Evolutionary conservation across 805 yeast species (phyloP), one percentile per base, ranked within the genome.

Genomic region (Candida ponderosae): DNA sequence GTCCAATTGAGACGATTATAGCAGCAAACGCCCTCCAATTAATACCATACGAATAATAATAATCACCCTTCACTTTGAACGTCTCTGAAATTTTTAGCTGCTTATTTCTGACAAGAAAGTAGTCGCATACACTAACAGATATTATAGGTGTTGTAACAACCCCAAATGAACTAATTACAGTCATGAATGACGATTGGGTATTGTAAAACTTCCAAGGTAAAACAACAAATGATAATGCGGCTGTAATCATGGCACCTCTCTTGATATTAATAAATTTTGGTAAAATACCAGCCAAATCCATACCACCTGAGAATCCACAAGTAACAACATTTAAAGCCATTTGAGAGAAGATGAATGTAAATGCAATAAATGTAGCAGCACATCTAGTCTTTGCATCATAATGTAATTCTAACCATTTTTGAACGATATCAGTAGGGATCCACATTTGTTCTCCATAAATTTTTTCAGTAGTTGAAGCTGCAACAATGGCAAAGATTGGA

Each of bases 401-500:
- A 30, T 56, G 42, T 19, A 52, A 35, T 2, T 39, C 33, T 33
- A 65, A 39, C 63, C 65, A 61, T 14, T 41, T 36, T 8, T 46
- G 40, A 19, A 56, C 48, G 13, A 63, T 51, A 27, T 57, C 55
- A 30, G 58, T 54, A 9, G 70, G 70, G 20, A 46, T 40, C 70
- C 70, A 64, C 21, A 55, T 41, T 31, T 52, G 50, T 21, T 41
- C 44, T 23, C 62, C 65, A 42, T 66, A 68, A 15, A 56, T 41
- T 31, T 55, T 52, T 29, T 51, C 42, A 18, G 62, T 54, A 10
- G 66, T 57, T 13, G 69, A 63, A 1, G 70, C 68, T 21, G 68
- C 63, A 33, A 66, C 50, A 32, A 68, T 53, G 43, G 71, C 70
- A 48, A 65, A 61, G 10, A 67, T 48, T 4, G 72, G 72, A 21